These are phyloP conservation scores for Brasilioporus rufonigricans DNA, from an alignment of 768 basidiomycete species.

Conservation along the genomic window DNA sequence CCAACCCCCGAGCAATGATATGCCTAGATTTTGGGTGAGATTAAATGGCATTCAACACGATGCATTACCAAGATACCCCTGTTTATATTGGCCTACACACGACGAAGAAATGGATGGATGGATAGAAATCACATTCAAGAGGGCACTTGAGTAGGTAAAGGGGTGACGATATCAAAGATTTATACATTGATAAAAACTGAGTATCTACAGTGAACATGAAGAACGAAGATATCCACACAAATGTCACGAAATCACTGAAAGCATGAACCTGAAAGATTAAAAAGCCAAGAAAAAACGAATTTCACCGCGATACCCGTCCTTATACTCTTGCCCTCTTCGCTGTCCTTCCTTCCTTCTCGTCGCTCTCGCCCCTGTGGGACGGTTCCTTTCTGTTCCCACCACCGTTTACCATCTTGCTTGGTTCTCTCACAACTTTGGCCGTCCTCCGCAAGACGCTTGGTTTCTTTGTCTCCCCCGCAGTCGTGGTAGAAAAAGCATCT, in stretches of 20 bases:
- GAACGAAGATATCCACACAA: conserved; percentile 13
- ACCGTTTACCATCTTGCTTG: neutral
- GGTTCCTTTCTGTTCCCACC: conserved; percentile 25
- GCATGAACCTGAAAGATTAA: conserved; percentile 2
- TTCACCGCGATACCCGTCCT: neutral
- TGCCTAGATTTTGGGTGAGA: too few relatives aligned
- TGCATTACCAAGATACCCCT: too few relatives aligned
- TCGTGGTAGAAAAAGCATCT: conserved; percentile 8
- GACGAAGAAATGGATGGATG: too few relatives aligned
- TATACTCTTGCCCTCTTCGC: conserved; percentile 17
- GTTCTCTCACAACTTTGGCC: neutral
- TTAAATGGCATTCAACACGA: too few relatives aligned
- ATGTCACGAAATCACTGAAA: conserved; percentile 6
- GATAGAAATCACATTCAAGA: neutral
- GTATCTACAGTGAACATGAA: conserved; percentile 1
- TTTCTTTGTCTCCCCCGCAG: conserved; percentile 10
- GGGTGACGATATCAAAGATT: neutral
- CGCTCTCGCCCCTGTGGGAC: conserved; percentile 76
- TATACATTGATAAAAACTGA: neutral
- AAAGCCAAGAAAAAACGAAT: neutral
- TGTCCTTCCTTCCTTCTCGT: conserved; percentile 48
- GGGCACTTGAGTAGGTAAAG: neutral
- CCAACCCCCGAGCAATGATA: too few relatives aligned
- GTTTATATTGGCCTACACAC: too few relatives aligned
- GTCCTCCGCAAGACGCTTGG: conserved; percentile 28